Base-by-base conservation (phyloP, 306 rosid species). In the Neltuma alba region DNA sequence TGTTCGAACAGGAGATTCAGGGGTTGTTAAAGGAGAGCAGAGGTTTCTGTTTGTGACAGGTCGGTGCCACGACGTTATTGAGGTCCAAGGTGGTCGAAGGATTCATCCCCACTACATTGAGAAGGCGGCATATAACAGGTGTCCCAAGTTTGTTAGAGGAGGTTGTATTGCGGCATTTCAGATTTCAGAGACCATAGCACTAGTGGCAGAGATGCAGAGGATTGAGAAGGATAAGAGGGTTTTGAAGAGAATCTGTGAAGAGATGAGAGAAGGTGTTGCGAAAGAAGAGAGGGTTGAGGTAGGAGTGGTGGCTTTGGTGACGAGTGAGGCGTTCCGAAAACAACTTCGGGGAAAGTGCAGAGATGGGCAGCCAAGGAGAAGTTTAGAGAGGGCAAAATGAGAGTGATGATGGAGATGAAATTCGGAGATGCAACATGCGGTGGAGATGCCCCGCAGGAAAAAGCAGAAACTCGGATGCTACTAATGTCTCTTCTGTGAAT, bases 291-390 rank as follows among this genome's bases (percentile, higher is more conserved):
- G 78, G 30, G 80, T 91, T 2, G 91, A 84, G 25, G 38, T 92
- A 80, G 97, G 87, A 18, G 36, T 83, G 79, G 91, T 89, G 82
- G 93, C 87, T 75, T 75, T 92, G 78, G 97, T 92, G 13, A 80
- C 68, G 60, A 88, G 83, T 54, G 91, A 82, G 33, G 87, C 23
- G 76, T 94, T 44, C 96, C 98, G 0, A 94, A 92, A 82, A 94
- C 97, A 2, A 90, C 96, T 58, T 94, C 94, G 3, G 98, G 98
- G 1, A 94, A 92, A 64, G 70, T 92, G 54, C 87, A 83, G 54
- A 85, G 97, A 79, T 82, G 86, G 90, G 86, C 67, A 9, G 87
- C 91, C 9, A 89, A 79, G 84, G 85, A 92, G 72, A 89, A 73
- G 83, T 82, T 92, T 21, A 65, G 64, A 34, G 81, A 58, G 1